Base-by-base conservation (phyloP, 2,329 filamentous ascomycete genomes). In the Xylariaceae sp. region DNA sequence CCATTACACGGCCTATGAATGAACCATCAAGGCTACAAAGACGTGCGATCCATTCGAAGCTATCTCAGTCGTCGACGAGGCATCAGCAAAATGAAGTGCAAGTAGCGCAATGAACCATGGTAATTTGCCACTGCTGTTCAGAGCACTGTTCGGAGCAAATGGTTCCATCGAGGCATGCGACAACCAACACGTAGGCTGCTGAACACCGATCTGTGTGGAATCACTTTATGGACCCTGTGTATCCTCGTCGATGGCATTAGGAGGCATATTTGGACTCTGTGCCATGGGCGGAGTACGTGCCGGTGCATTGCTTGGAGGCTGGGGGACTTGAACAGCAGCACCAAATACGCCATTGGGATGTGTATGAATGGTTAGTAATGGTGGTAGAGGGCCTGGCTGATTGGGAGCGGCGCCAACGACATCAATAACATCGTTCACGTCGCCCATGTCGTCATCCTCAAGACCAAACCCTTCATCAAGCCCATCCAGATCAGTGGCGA, bases 401-500 rank as follows among this genome's bases (percentile, higher is more conserved):
- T 63, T 57, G 39, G 44, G 60, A 50, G 68, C 67, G 47, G 51
- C 56, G 41, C 53, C 59, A 34, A 68, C 67, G 17, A 70, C 61
- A 61, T 69, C 71, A 50, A 70, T 65, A 44, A 62, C 2, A 44
- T 73, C 71, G 61, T 70, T 72, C 62, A 69, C 70, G 53, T 73
- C 71, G 53, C 68, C 70, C 68, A 73, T 72, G 51, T 73, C 71
- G 51, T 73, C 71, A 41, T 73, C 71, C 35, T 73, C 71, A 11
- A 68, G 65, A 30, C 63, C 69, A 51, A 71, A 69, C 18, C 48
- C 66, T 2, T 72, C 71, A 18, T 73, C 71, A 15, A 70, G 68
- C 3, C 62, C 66, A 50, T 72, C 71, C 13, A 65, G 58, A 34
- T 71, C 67, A 7, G 62, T 57, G 1, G 59, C 30, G 6, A 58